phyloP scores from a whole-genome alignment of 2,329 filamentous ascomycete species.

The Aspergillus transmontanensis region DNA sequence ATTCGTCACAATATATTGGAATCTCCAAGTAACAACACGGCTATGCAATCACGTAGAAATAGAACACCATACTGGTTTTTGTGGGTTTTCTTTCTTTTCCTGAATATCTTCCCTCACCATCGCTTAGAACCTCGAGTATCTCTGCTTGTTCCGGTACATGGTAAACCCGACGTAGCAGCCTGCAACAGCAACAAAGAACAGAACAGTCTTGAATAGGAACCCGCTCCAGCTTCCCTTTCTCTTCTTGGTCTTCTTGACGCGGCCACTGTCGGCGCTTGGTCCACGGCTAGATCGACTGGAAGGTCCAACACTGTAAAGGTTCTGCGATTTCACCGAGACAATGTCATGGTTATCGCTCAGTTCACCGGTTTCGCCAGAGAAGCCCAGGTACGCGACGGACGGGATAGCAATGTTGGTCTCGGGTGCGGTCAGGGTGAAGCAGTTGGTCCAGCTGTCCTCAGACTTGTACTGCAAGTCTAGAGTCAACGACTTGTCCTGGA shows the following conservation, averaged over 20 bases:
- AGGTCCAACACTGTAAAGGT: constrained; percentile 68
- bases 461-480: constrained; percentile 93
- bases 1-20: constrained; percentile 17
- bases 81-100: constrained; percentile 13
- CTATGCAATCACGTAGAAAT: constrained; percentile 23
- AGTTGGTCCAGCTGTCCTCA: constrained; percentile 83
- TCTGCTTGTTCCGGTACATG: constrained; percentile 68
- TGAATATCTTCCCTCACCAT: background rate
- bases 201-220: constrained; percentile 79
- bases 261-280: constrained; percentile 25
- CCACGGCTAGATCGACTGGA: constrained; percentile 23
- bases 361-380: constrained; percentile 82
- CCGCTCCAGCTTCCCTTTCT: constrained; percentile 61
- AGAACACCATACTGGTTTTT: constrained; percentile 13
- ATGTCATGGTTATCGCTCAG: constrained; percentile 98
- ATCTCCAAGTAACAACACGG: constrained; percentile 22
- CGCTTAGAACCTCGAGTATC: constrained; percentile 44
- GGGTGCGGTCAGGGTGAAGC: constrained; percentile 71
- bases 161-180: constrained; percentile 87
- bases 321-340: constrained; percentile 80
- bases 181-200: constrained; percentile 70
- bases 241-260: constrained; percentile 25
- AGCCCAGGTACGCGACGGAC: constrained; percentile 65
- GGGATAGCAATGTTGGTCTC: constrained; percentile 75
- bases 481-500: constrained; percentile 89